Evolutionary conservation across 768 basidiomycete species (phyloP).

Genomic region (Mycena polygramma): DNA sequence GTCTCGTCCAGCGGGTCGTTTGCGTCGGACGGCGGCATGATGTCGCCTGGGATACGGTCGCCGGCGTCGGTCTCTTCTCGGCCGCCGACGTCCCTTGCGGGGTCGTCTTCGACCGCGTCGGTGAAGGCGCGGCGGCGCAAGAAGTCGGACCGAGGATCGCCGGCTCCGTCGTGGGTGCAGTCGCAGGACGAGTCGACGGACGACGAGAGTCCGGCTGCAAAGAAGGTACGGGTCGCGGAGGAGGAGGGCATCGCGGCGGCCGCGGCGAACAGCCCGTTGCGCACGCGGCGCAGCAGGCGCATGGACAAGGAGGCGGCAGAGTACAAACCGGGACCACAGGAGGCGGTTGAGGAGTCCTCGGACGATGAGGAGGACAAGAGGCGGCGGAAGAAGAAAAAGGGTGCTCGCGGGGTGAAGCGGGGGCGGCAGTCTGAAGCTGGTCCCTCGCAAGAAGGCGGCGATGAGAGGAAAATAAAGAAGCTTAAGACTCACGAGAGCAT

Average conservation of each 20-base stretch:
- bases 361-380: constrained; percentile 42
- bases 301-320: constrained; percentile 51
- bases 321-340: constrained; percentile 51
- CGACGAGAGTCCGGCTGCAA: constrained; percentile 42
- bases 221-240: constrained; percentile 44
- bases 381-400: constrained; percentile 32
- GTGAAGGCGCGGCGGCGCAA: constrained; percentile 22
- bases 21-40: constrained; percentile 24
- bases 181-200: constrained; percentile 40
- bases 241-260: constrained; percentile 39
- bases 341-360: constrained; percentile 44
- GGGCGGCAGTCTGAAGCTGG: constrained; percentile 47
- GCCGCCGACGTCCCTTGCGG: constrained; percentile 43
- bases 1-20: constrained; percentile 26
- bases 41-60: constrained; percentile 36
- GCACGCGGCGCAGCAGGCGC: constrained; percentile 44
- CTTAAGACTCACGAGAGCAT: constrained; percentile 44
- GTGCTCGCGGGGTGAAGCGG: constrained; percentile 54
- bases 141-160: constrained; percentile 23
- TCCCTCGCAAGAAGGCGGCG: constrained; percentile 40
- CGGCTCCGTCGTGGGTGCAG: constrained; percentile 26
- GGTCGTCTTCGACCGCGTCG: constrained; percentile 47
- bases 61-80: constrained; percentile 40
- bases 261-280: constrained; percentile 35
- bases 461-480: constrained; percentile 52